These are phyloP conservation scores for Ambispora gerdemannii DNA, from an alignment of 192 early-diverging fungal genomes.

Conservation along the genomic window DNA sequence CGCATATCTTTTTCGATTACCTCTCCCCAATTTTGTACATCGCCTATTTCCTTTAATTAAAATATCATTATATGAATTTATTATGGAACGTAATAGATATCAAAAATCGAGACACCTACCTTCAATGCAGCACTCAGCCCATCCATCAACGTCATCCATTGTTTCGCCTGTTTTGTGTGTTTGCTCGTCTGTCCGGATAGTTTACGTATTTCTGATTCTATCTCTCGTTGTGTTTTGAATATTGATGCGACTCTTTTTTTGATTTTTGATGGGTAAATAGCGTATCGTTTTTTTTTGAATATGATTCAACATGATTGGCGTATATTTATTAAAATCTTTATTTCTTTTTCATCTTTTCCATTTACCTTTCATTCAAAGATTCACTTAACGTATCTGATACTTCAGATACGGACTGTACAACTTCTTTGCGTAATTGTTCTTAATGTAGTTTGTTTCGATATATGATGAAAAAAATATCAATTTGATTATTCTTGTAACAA, in stretches of 20 bases:
- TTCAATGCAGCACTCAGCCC: conserved; percentile 77
- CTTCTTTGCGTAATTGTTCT: conserved; percentile 62
- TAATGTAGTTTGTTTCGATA: conserved; percentile 1
- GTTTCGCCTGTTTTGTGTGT: conserved; percentile 62
- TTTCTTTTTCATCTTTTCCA: not conserved
- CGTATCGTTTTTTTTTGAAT: not conserved
- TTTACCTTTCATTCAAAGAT: conserved; percentile 54
- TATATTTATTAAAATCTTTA: not conserved
- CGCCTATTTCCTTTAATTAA: conserved; percentile 69
- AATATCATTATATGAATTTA: not conserved
- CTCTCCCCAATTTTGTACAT: conserved; percentile 81
- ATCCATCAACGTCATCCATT: conserved; percentile 76
- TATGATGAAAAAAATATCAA: not conserved
- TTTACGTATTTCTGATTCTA: conserved; percentile 59
- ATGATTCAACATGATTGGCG: not conserved
- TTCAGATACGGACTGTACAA: conserved; percentile 43
- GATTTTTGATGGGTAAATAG: not conserved
- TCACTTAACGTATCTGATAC: conserved; percentile 61
- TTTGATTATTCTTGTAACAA: not conserved
- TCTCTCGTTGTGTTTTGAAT: conserved; percentile 60
- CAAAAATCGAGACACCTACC: conserved; percentile 37
- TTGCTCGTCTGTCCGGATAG: conserved; percentile 47
- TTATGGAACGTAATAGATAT: not conserved
- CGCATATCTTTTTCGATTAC: conserved; percentile 83
- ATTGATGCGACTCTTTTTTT: conserved; percentile 51